phyloP scores from a whole-genome alignment of 2,329 filamentous ascomycete genomes.

The Westerdykella aurantiaca region DNA sequence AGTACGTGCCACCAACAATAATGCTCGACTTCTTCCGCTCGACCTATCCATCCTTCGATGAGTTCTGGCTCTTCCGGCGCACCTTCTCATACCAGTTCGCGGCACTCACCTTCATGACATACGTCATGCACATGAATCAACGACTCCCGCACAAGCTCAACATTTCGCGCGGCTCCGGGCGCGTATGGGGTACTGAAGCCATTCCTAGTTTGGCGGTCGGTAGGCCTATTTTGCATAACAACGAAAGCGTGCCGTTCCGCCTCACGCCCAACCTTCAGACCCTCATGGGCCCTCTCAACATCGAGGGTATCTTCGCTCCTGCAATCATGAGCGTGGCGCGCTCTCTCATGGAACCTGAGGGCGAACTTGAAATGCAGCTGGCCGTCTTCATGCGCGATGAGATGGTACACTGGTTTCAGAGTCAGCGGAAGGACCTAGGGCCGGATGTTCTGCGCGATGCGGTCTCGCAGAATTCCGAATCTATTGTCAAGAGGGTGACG shows the following conservation, averaged over 20 bases:
- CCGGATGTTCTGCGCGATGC: slow-evolving; percentile 69
- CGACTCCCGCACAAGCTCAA: slow-evolving; percentile 94
- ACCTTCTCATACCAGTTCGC: slow-evolving; percentile 96
- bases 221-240: slow-evolving; percentile 89
- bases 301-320: slow-evolving; percentile 93
- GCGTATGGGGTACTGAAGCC: slow-evolving; percentile 93
- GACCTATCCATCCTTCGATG: slow-evolving; percentile 80
- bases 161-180: slow-evolving; percentile 80
- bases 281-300: slow-evolving; percentile 90
- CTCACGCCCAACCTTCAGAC: slow-evolving; percentile 94
- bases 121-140: slow-evolving; percentile 94
- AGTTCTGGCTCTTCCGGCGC: slow-evolving; percentile 97
- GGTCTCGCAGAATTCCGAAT: slow-evolving; percentile 80
- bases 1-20: slow-evolving; percentile 79
- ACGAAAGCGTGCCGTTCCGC: slow-evolving; percentile 93
- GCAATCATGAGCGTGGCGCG: slow-evolving; percentile 94
- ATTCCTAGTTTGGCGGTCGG: slow-evolving; percentile 80
- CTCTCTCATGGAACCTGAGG: slow-evolving; percentile 75
- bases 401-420: slow-evolving; percentile 95
- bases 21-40: slow-evolving; percentile 84
- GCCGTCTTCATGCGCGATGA: slow-evolving; percentile 95
- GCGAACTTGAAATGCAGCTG: slow-evolving; percentile 88
- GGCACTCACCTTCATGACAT: slow-evolving; percentile 95
- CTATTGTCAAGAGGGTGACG: slow-evolving; percentile 85
- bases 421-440: slow-evolving; percentile 59